These are phyloP conservation scores for Lentinula aciculospora DNA, from an alignment of 768 basidiomycete species.

Conservation along the genomic window DNA sequence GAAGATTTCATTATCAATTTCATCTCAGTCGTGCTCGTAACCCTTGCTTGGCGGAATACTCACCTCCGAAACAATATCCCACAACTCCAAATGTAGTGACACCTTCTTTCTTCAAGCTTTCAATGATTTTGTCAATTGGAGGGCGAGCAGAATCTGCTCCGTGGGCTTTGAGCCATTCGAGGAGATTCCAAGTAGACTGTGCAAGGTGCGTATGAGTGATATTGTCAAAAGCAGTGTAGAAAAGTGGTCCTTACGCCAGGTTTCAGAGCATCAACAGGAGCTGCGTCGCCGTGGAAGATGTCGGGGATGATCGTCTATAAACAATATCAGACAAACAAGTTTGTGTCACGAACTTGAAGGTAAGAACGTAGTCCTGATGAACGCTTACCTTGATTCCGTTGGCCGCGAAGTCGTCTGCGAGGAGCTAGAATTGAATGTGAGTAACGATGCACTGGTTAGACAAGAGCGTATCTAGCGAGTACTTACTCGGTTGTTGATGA, in stretches of 20 bases:
- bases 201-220: conserved; percentile 30
- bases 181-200: conserved; percentile 30
- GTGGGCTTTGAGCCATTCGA: conserved; percentile 41
- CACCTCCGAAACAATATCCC: conserved; percentile 70
- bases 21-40: no score
- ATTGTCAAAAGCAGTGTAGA: conserved; percentile 14
- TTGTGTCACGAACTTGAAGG: background rate
- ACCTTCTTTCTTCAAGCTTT: conserved; percentile 51
- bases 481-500: conserved; percentile 40
- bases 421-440: conserved; percentile 15
- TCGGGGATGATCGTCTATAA: conserved; percentile 34
- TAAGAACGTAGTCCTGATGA: background rate
- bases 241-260: conserved; percentile 19
- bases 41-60: conserved; percentile 14
- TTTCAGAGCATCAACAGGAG: conserved; percentile 28
- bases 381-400: conserved; percentile 29
- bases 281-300: conserved; percentile 35
- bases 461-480: background rate
- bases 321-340: background rate
- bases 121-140: conserved; percentile 48
- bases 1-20: background rate
- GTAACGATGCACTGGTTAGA: background rate
- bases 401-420: conserved; percentile 28
- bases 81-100: conserved; percentile 52
- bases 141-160: conserved; percentile 35